A percentile compares a stretch with the other conserved stretches of the same genome.
Evolutionary conservation across 257 asterid species (phyloP).

Genomic region (Lycium barbarum): DNA sequence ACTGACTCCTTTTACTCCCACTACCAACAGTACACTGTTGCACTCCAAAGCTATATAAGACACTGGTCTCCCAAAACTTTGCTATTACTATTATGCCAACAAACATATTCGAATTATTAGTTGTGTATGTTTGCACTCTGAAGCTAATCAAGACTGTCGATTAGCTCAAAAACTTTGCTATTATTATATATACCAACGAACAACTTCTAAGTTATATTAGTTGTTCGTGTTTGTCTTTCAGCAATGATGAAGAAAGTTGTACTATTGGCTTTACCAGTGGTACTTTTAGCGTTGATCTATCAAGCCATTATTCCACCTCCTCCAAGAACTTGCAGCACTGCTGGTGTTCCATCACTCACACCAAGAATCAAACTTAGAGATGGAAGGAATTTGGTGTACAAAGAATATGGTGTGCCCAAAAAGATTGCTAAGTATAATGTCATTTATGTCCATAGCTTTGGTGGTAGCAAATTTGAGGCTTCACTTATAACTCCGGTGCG

Average conservation of each 20-base stretch:
- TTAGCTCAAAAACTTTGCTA: background rate
- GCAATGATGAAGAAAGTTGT: constrained; percentile 55
- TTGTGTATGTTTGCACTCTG: too few species aligned
- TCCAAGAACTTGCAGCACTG: constrained; percentile 62
- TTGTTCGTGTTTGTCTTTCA: constrained; percentile 30
- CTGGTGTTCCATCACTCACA: constrained; percentile 58
- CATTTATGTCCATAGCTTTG: constrained; percentile 73
- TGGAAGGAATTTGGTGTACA: constrained; percentile 79
- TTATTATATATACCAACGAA: too few species aligned
- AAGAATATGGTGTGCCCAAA: constrained; percentile 79
- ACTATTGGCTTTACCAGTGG: constrained; percentile 50
- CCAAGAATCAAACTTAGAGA: constrained; percentile 74
- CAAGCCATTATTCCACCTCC: constrained; percentile 66
- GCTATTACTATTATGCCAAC: too few species aligned
- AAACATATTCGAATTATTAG: too few species aligned
- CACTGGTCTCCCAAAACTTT: too few species aligned
- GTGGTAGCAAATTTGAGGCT: constrained; percentile 60
- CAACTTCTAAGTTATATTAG: too few species aligned
- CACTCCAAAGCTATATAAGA: too few species aligned
- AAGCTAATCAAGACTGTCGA: too few species aligned
- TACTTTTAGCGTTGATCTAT: constrained; percentile 62
- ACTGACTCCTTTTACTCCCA: too few species aligned
- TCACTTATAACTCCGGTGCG: constrained; percentile 59
- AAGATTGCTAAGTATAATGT: constrained; percentile 64
- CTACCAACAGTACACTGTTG: too few species aligned